phyloP scores from a whole-genome alignment of 305 asterid species.

The Andrographis paniculata region DNA sequence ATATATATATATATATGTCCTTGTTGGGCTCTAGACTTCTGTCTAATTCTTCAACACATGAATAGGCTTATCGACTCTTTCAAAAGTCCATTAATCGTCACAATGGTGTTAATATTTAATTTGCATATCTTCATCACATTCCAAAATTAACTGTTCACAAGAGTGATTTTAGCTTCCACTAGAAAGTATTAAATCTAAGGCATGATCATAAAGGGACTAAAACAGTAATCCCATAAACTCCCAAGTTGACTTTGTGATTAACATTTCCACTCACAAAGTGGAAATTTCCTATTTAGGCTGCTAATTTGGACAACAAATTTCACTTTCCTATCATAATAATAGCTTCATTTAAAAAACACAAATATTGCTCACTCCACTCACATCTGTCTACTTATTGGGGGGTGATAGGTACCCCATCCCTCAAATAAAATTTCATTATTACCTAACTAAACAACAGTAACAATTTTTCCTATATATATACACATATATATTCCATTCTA shows the following conservation, averaged over 20 bases:
- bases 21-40: too few relatives aligned
- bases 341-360: conserved; percentile 1
- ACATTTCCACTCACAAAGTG: conserved; percentile 28
- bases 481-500: not conserved
- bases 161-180: not conserved
- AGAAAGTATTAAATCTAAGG: not conserved
- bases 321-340: conserved; percentile 1
- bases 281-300: conserved; percentile 37
- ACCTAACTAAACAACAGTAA: conserved; percentile 11
- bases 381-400: conserved; percentile 11
- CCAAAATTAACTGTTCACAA: too few relatives aligned
- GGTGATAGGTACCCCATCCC: too few relatives aligned
- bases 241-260: conserved; percentile 19
- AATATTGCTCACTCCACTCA: conserved; percentile 15
- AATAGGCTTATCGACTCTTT: too few relatives aligned
- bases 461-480: not conserved
- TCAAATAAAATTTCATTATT: not conserved
- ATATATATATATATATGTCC: too few relatives aligned
- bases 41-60: too few relatives aligned
- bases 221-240: conserved; percentile 26
- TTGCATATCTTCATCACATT: too few relatives aligned
- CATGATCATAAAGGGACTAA: conserved; percentile 15
- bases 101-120: too few relatives aligned
- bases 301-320: conserved; percentile 5
- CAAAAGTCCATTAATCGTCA: too few relatives aligned